Conservation (phyloP, 345 rosid genomes). For the Euphorbia pulcherrima region DNA sequence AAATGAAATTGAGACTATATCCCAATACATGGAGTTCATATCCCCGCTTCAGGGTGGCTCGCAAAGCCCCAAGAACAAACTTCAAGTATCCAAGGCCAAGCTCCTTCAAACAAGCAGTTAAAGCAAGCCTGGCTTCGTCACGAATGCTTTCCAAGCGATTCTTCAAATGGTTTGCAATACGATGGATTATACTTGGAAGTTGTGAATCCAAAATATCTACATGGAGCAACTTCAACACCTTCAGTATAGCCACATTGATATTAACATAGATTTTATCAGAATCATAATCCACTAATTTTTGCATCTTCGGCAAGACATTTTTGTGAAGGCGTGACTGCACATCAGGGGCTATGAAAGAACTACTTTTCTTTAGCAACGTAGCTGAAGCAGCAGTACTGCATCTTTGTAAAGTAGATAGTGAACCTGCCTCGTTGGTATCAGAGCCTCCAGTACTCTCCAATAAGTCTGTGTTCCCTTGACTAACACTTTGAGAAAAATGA, state of each 20-base stretch:
- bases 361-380: slow-evolving; percentile 14
- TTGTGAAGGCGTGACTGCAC: slow-evolving; percentile 57
- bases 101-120: slow-evolving; percentile 84
- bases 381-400: slow-evolving; percentile 18
- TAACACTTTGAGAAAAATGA: slow-evolving; percentile 45
- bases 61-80: slow-evolving; percentile 53
- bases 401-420: not conserved
- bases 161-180: slow-evolving; percentile 63
- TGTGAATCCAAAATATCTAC: slow-evolving; percentile 68
- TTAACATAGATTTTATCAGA: slow-evolving; percentile 63
- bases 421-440: slow-evolving; percentile 10
- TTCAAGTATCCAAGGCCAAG: slow-evolving; percentile 81
- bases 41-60: slow-evolving; percentile 70
- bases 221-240: slow-evolving; percentile 85
- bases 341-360: slow-evolving; percentile 30
- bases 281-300: slow-evolving; percentile 54
- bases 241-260: slow-evolving; percentile 62
- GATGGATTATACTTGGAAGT: slow-evolving; percentile 69
- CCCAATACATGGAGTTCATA: slow-evolving; percentile 89
- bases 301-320: slow-evolving; percentile 63
- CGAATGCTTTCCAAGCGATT: slow-evolving; percentile 60
- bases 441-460: slow-evolving; percentile 11
- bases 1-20: slow-evolving; percentile 57
- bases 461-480: slow-evolving; percentile 32
- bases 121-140: slow-evolving; percentile 76